A percentile compares a stretch with the other conserved stretches of the same genome.
These are phyloP conservation scores for Pythium insidiosum DNA, from an alignment of 352 stramenopile genomes.

Conservation along the genomic window DNA sequence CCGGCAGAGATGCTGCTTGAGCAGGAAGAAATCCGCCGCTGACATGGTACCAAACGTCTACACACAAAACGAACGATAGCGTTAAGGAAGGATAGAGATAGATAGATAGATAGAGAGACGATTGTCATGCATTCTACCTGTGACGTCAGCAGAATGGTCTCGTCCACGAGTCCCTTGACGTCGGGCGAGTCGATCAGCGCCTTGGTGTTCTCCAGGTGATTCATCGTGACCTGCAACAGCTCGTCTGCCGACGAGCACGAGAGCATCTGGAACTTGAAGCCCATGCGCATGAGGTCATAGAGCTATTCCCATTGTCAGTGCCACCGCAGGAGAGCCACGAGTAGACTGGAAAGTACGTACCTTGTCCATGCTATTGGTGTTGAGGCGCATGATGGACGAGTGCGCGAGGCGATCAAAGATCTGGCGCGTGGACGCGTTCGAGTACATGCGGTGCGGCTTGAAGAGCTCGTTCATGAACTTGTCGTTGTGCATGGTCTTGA, in stretches of 20 bases:
- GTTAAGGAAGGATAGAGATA: too few species aligned
- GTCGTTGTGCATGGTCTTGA: conserved; percentile 90
- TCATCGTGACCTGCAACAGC: conserved; percentile 85
- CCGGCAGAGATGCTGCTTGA: conserved; percentile 80
- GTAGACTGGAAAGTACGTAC: too few species aligned
- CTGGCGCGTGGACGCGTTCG: conserved; percentile 80
- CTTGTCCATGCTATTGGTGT: conserved; percentile 92
- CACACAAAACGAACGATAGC: not conserved
- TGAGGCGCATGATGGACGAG: conserved; percentile 92
- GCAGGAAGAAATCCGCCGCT: conserved; percentile 62
- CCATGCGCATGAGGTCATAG: conserved; percentile 93
- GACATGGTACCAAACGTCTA: conserved; percentile 59
- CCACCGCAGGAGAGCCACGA: too few species aligned
- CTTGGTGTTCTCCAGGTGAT: conserved; percentile 75
- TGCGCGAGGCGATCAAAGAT: conserved; percentile 90
- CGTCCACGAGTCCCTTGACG: conserved; percentile 61
- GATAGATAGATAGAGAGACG: not conserved
- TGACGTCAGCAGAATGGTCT: conserved; percentile 71
- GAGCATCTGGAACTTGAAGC: conserved; percentile 91
- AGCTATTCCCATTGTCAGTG: too few species aligned
- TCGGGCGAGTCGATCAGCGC: conserved; percentile 55
- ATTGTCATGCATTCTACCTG: conserved; percentile 18
- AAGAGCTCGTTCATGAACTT: conserved; percentile 90
- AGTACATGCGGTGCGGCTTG: conserved; percentile 90
- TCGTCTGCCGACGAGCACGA: conserved; percentile 76